Conservation (phyloP, 345 rosid species). For the Gossypium thurberi region DNA sequence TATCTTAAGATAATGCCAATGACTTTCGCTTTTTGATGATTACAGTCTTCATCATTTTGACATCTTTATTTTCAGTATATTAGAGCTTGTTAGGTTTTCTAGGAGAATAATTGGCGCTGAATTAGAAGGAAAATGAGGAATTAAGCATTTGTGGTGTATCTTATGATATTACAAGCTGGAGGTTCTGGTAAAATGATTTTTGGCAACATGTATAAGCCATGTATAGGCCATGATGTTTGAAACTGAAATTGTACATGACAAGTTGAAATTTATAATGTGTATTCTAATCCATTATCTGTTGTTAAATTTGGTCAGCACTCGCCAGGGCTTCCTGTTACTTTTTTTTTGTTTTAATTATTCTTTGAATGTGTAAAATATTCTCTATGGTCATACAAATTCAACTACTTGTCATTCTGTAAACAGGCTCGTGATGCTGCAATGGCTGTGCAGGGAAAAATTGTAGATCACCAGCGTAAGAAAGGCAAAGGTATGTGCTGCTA, state of each 20-base stretch:
- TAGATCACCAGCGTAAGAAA: slow-evolving; percentile 91
- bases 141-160: background rate
- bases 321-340: background rate
- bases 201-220: background rate
- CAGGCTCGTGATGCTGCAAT: slow-evolving; percentile 96
- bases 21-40: background rate
- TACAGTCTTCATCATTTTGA: background rate
- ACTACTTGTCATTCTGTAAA: slow-evolving; percentile 3
- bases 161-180: background rate
- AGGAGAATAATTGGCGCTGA: background rate
- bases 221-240: background rate
- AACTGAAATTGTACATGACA: background rate
- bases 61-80: background rate
- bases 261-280: background rate
- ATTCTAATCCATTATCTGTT: background rate
- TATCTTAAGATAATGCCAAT: background rate
- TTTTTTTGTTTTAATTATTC: background rate
- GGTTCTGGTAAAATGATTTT: background rate
- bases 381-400: background rate
- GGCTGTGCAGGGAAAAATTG: slow-evolving; percentile 76
- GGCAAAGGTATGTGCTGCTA: slow-evolving; percentile 58
- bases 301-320: background rate
- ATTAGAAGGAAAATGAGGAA: background rate
- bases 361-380: background rate
- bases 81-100: background rate